A percentile compares a stretch with the other conserved stretches of the same genome.
These are phyloP conservation scores for Tympanopsis confertula DNA, from an alignment of 2,329 filamentous ascomycete genomes.

Conservation along the genomic window DNA sequence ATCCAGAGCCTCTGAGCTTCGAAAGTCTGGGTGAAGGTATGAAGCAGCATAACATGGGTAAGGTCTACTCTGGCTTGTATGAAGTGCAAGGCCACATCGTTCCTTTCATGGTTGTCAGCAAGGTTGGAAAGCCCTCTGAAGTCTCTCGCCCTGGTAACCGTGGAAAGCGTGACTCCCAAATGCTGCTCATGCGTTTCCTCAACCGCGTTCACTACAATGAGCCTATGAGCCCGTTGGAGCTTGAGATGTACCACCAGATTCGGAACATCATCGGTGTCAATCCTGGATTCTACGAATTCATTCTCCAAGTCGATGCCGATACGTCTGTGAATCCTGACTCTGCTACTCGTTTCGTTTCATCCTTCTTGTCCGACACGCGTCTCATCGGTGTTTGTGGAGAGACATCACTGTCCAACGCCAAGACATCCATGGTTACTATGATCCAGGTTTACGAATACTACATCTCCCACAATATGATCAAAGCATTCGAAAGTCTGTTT, in stretches of 20 bases:
- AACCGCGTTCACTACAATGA: constrained; percentile 98
- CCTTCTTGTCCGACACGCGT: constrained; percentile 82
- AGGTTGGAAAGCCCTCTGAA: constrained; percentile 49
- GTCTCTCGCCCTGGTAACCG: constrained; percentile 62
- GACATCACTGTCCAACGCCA: constrained; percentile 84
- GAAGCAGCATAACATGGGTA: constrained; percentile 99
- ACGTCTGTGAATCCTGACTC: constrained; percentile 86
- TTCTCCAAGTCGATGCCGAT: constrained; percentile 94
- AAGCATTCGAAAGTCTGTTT: constrained; percentile 95
- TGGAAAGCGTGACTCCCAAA: constrained; percentile 98
- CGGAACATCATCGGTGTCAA: constrained; percentile 98
- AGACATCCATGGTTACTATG: constrained; percentile 90
- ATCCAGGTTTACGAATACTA: constrained; percentile 99
- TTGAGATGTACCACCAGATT: constrained; percentile 98
- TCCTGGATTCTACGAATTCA: constrained; percentile 94
- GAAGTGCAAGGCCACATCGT: constrained; percentile 97
- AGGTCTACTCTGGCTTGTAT: constrained; percentile 94
- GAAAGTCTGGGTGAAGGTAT: constrained; percentile 89
- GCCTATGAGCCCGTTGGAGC: constrained; percentile 87
- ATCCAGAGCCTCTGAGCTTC: constrained; percentile 92
- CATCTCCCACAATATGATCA: constrained; percentile 93
- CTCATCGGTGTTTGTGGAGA: constrained; percentile 93
- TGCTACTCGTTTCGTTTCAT: constrained; percentile 79
- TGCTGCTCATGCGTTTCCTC: constrained; percentile 96
- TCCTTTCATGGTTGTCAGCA: constrained; percentile 91